Evolutionary conservation across 768 basidiomycete species (phyloP).

Genomic region (Lactarius hatsudake): DNA sequence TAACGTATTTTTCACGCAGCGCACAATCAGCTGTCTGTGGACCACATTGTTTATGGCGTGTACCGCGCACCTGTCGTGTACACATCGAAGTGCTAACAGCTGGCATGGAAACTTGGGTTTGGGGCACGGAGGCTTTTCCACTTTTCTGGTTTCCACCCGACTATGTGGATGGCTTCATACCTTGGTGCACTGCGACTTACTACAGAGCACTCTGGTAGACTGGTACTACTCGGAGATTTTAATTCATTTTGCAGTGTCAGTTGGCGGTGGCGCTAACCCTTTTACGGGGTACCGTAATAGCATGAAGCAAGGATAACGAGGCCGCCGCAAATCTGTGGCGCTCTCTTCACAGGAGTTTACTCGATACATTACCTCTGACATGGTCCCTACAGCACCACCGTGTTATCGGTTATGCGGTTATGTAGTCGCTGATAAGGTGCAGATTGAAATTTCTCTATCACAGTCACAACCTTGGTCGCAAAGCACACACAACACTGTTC

Average conservation of each 20-base stretch:
- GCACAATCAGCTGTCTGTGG: neutral
- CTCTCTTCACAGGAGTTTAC: neutral
- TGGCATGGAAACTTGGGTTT: neutral
- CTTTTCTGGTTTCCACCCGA: neutral
- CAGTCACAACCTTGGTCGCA: slow-evolving; percentile 3
- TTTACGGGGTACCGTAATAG: slow-evolving; percentile 2
- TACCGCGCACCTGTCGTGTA: neutral
- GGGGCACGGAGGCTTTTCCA: neutral
- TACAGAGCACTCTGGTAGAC: neutral
- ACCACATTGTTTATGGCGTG: slow-evolving; percentile 7
- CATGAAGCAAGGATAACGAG: slow-evolving; percentile 1
- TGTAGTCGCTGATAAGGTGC: neutral
- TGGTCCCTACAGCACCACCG: neutral
- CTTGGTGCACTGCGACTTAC: neutral
- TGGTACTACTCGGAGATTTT: neutral
- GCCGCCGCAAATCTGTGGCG: neutral
- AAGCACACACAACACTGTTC: neutral
- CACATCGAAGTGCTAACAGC: neutral
- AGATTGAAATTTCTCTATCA: neutral
- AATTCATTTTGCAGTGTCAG: neutral
- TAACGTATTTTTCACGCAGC: slow-evolving; percentile 10
- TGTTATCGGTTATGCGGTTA: neutral
- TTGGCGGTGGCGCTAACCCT: neutral
- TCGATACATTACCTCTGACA: neutral
- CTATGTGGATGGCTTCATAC: neutral